These are phyloP conservation scores for Porodaedalea pini DNA, from an alignment of 1,284 basidiomycete genomes.

Conservation along the genomic window DNA sequence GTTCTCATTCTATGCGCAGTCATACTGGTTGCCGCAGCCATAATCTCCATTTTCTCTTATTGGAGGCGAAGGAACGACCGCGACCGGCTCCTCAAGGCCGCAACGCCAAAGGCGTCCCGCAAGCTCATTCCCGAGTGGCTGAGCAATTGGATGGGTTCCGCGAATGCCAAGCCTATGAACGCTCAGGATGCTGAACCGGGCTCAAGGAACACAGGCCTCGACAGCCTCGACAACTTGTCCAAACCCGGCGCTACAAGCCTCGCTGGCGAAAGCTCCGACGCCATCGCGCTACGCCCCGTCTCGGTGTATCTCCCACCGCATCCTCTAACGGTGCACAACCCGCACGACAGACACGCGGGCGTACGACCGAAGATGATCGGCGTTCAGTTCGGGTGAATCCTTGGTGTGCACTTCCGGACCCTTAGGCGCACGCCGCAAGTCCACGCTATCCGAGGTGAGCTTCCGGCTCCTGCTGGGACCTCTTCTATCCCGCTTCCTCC, in stretches of 20 bases:
- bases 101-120: background rate
- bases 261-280: background rate
- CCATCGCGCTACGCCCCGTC: conserved; percentile 8
- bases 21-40: background rate
- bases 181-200: background rate
- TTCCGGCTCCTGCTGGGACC: background rate
- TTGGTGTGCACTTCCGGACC: background rate
- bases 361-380: conserved; percentile 9
- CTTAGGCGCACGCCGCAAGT: background rate
- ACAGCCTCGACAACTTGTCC: background rate
- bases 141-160: conserved; percentile 5
- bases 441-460: background rate
- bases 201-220: background rate
- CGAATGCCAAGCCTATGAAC: background rate
- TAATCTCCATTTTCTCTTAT: background rate
- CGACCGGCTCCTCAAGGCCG: conserved; percentile 7
- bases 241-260: background rate
- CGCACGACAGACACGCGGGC: background rate
- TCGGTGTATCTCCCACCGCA: background rate
- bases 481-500: background rate
- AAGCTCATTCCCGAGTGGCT: conserved; percentile 10
- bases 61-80: conserved; percentile 1
- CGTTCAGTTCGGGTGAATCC: background rate
- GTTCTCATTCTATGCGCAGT: background rate
- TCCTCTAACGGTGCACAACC: conserved; percentile 1